Conservation (phyloP, 2,329 filamentous ascomycete species). For the Pyrenophora tritici-repentis region DNA sequence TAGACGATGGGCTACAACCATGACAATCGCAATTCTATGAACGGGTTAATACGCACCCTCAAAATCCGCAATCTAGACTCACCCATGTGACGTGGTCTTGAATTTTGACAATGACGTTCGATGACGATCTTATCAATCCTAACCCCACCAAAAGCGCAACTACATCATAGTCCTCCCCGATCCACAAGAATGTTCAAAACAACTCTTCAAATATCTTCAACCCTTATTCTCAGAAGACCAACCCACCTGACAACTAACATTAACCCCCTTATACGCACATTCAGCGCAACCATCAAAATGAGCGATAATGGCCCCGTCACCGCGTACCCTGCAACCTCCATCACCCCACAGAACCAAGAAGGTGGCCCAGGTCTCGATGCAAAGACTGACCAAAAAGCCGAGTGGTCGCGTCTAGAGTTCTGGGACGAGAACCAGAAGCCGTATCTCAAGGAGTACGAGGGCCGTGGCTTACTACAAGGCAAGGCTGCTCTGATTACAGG, state of each 20-base stretch:
- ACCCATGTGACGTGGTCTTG: constrained; percentile 9
- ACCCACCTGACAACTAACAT: background rate
- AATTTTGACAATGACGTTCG: constrained; percentile 10
- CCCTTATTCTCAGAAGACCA: background rate
- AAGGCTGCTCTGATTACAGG: constrained; percentile 68
- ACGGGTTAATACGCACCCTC: background rate
- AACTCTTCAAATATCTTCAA: background rate
- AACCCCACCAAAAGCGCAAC: constrained; percentile 7
- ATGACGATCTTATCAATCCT: constrained; percentile 11
- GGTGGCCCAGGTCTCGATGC: constrained; percentile 26
- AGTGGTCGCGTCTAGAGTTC: constrained; percentile 28
- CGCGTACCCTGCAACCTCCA: constrained; percentile 25
- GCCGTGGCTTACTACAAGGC: constrained; percentile 29
- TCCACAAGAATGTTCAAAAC: background rate
- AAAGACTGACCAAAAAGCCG: constrained; percentile 21
- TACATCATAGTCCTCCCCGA: constrained; percentile 4
- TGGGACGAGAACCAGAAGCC: constrained; percentile 29
- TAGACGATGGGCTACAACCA: no score
- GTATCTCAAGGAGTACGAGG: constrained; percentile 30
- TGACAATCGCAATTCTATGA: background rate
- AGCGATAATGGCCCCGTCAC: constrained; percentile 21
- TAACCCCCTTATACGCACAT: background rate
- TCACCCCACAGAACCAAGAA: constrained; percentile 21
- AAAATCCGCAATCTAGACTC: background rate
- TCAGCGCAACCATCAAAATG: constrained; percentile 11